Conservation (phyloP, 1,284 basidiomycete species). For the Trichosporon coremiiforme region DNA sequence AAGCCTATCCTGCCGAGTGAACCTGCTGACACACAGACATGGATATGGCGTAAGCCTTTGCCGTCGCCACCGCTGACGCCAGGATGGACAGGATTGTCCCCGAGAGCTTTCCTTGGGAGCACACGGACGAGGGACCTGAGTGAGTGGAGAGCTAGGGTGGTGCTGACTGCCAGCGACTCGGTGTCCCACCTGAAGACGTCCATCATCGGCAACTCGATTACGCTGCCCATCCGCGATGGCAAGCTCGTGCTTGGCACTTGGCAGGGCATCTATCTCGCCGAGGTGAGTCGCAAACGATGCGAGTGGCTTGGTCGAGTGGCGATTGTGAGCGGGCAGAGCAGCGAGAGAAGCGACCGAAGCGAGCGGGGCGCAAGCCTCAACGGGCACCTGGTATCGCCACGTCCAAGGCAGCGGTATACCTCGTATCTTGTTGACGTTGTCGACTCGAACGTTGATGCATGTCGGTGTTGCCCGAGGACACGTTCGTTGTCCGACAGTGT, state of each 20-base stretch:
- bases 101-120: constrained; percentile 79
- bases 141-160: constrained; percentile 55
- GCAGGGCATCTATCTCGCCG: constrained; percentile 65
- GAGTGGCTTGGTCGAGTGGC: neutral
- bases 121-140: constrained; percentile 90
- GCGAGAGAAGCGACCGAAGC: too few species aligned
- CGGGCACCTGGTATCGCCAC: neutral
- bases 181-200: constrained; percentile 89
- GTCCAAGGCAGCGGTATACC: neutral
- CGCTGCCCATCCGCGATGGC: constrained; percentile 81
- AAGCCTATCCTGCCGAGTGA: constrained; percentile 10
- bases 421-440: too few species aligned
- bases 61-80: neutral
- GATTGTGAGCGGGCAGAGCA: neutral
- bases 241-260: constrained; percentile 82
- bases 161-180: constrained; percentile 49
- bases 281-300: constrained; percentile 29
- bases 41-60: constrained; percentile 55
- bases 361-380: neutral
- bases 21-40: constrained; percentile 50
- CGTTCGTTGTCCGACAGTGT: neutral
- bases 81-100: constrained; percentile 79
- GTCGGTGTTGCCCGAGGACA: neutral
- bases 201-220: constrained; percentile 76
- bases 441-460: too few species aligned